Base-by-base conservation (phyloP, 768 basidiomycete species). In the Suillus hirtellus region DNA sequence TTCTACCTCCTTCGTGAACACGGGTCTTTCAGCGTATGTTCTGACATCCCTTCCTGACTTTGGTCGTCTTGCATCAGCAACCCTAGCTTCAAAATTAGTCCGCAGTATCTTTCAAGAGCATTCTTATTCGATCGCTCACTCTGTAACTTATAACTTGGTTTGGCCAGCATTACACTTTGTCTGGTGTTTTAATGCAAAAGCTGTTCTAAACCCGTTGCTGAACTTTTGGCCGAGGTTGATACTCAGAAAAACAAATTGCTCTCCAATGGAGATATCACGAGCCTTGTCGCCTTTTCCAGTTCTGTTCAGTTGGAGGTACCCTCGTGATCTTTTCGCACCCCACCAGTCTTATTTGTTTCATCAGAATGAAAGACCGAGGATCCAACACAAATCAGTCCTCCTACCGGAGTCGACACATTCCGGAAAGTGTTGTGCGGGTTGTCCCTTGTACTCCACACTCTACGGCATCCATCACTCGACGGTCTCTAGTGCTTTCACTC, bases 331-430 rank as follows among this genome's bases (percentile, higher is more conserved):
- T 44, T 12, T 14, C 2, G 31, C 5, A 4, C 31, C 31, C 31
- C 31, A 31, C 5, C 31, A 31, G 31, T 6, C 31, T 31, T 5
- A 31, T 31, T 31, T 31, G 31, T 1, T 1, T 4, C 31, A 31
- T 31, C 31, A 31, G 31, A 31, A 31, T 31, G 31, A 31, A 31
- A 31, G 31, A 31, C 31, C 75, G 76, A 10, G 64, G 67, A 17
- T 77, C 72, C n/a, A 24, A 38, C 4, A 68, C 61, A 17, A 78
- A 75, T 61, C 66, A 61, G n/a, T 70, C 81, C 9, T 66, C 75
- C 12, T 49, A 2, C 31, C 24, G 8, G 80, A 82, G 62, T 75
- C 77, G n/a, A 43, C 66, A n/a, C 70, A 9, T 77, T 78, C 49
- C 66, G 65, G 10, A 49, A 63, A 5, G 77, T 73, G 7, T 14